phyloP scores from a whole-genome alignment of 2,329 filamentous ascomycete genomes.

The Fonsecaea multimorphosa region DNA sequence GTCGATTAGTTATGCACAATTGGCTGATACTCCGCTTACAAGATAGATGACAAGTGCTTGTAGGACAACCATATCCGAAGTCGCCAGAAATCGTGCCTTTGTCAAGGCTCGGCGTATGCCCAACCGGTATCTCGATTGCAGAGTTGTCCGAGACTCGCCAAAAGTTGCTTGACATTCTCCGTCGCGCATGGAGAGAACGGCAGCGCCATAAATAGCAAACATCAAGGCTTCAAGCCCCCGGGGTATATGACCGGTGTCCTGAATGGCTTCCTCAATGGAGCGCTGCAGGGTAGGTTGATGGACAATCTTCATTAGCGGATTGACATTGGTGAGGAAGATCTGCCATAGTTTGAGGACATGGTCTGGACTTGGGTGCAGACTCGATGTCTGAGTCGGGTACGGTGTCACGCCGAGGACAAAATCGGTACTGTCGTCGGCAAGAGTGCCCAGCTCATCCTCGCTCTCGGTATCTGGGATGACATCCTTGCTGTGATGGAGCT shows the following conservation, averaged over 20 bases:
- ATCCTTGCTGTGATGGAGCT: slow-evolving; percentile 22
- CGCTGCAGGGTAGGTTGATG: slow-evolving; percentile 70
- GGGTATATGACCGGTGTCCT: slow-evolving; percentile 60
- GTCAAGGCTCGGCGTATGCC: slow-evolving; percentile 55
- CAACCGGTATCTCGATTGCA: slow-evolving; percentile 52
- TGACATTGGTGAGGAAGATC: slow-evolving; percentile 71
- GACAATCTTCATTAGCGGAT: slow-evolving; percentile 71
- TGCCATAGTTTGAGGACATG: slow-evolving; percentile 65
- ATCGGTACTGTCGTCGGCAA: slow-evolving; percentile 20
- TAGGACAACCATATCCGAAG: slow-evolving; percentile 54
- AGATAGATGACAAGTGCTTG: slow-evolving; percentile 53
- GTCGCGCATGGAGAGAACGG: slow-evolving; percentile 61
- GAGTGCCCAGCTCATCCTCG: slow-evolving; percentile 33
- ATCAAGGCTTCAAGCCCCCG: slow-evolving; percentile 69
- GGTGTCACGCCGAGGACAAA: slow-evolving; percentile 22
- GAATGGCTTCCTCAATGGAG: slow-evolving; percentile 68
- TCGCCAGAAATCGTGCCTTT: slow-evolving; percentile 52
- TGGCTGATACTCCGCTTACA: not conserved
- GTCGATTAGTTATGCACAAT: slow-evolving; percentile 38
- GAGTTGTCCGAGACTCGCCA: slow-evolving; percentile 46
- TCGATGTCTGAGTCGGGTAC: slow-evolving; percentile 33
- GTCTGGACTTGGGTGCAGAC: slow-evolving; percentile 52
- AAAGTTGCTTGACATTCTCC: slow-evolving; percentile 59
- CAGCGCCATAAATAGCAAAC: slow-evolving; percentile 71
- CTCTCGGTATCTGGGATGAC: slow-evolving; percentile 29